Evolutionary conservation across 306 rosid species (phyloP).

Genomic region (Carpinus viminea): DNA sequence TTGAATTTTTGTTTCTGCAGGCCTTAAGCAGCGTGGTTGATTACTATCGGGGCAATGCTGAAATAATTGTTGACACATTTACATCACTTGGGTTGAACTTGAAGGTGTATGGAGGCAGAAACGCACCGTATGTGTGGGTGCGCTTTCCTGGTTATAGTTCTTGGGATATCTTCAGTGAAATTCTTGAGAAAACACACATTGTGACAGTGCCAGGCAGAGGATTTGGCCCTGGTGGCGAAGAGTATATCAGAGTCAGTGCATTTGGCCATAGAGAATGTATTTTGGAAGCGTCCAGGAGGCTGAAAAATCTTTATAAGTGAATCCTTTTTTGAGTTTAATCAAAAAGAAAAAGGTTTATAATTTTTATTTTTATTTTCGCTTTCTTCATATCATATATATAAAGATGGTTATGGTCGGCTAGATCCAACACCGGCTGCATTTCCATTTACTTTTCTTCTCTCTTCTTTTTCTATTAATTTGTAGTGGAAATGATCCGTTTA

Average conservation of each 20-base stretch:
- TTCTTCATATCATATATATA: no score
- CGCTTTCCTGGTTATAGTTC: slow-evolving; percentile 63
- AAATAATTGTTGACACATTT: slow-evolving; percentile 50
- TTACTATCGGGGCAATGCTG: slow-evolving; percentile 60
- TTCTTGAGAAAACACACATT: slow-evolving; percentile 53
- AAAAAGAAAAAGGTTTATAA: no score
- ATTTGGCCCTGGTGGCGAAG: slow-evolving; percentile 77
- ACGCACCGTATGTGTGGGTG: slow-evolving; percentile 71
- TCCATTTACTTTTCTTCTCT: no score
- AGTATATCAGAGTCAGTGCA: slow-evolving; percentile 53
- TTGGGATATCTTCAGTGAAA: slow-evolving; percentile 58
- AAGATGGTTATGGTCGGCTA: no score
- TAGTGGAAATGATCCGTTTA: no score
- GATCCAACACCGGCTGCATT: no score
- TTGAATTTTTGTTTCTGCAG: slow-evolving; percentile 22
- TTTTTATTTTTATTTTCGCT: no score
- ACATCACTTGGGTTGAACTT: slow-evolving; percentile 38
- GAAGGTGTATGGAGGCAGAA: slow-evolving; percentile 59
- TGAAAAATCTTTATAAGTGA: slow-evolving; percentile 23
- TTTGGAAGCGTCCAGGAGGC: slow-evolving; percentile 58
- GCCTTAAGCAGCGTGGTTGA: slow-evolving; percentile 33
- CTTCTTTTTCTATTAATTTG: no score
- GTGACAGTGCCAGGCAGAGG: slow-evolving; percentile 72
- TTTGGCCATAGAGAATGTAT: slow-evolving; percentile 51
- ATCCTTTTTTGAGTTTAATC: not conserved